Percentiles rank a stretch among this genome's conserved stretches.
These are phyloP conservation scores for Populus euphratica DNA, from an alignment of 345 rosid genomes.

Conservation along the genomic window DNA sequence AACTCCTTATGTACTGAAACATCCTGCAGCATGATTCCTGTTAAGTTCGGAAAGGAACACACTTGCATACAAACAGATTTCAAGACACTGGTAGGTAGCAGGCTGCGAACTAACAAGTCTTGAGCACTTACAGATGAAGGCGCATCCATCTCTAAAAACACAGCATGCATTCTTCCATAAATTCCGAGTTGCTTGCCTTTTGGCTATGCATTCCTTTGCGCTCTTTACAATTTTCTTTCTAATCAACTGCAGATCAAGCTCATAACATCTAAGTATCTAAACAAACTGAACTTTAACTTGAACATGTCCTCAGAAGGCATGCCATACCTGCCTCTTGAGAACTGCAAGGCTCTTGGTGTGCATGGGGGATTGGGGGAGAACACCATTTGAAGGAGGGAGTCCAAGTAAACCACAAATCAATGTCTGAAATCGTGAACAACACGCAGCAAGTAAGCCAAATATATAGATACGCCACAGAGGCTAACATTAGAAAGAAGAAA, in stretches of 20 bases:
- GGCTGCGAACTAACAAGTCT: background rate
- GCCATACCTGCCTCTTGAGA: constrained; percentile 61
- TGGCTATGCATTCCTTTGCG: constrained; percentile 65
- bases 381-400: constrained; percentile 89
- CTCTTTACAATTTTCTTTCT: constrained; percentile 74
- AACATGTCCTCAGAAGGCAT: background rate
- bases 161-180: constrained; percentile 75
- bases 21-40: constrained; percentile 34
- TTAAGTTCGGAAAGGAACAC: background rate
- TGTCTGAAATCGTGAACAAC: constrained; percentile 44
- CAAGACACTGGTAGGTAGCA: background rate
- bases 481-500: background rate
- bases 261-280: constrained; percentile 7
- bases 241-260: constrained; percentile 38
- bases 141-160: constrained; percentile 62
- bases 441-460: background rate
- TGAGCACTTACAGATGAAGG: constrained; percentile 42
- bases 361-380: constrained; percentile 85
- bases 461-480: background rate
- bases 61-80: background rate
- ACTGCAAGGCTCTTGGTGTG: constrained; percentile 83
- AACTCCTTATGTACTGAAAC: constrained; percentile 54
- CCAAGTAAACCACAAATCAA: constrained; percentile 80
- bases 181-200: constrained; percentile 62
- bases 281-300: background rate